Conservation (phyloP, 768 basidiomycete genomes). For the Tulasnella calospora region DNA sequence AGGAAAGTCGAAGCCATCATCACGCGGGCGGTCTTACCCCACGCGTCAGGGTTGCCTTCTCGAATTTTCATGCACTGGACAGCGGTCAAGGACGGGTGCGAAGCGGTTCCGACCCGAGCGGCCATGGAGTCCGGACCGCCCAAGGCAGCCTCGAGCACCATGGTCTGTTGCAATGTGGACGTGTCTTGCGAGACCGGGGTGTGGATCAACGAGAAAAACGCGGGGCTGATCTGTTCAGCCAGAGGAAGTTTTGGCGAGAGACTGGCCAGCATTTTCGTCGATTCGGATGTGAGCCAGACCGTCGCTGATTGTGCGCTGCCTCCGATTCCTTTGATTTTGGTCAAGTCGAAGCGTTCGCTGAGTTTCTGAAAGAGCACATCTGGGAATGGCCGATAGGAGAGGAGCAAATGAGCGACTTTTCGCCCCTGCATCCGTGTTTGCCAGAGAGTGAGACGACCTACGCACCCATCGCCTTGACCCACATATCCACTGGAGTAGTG, state of each 20-base stretch:
- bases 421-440: neutral
- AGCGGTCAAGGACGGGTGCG: conserved; percentile 62
- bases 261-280: conserved; percentile 64
- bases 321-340: conserved; percentile 67
- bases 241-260: conserved; percentile 68
- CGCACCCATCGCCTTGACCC: conserved; percentile 81
- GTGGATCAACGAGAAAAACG: conserved; percentile 65
- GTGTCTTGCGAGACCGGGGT: conserved; percentile 74
- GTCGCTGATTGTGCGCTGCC: conserved; percentile 71
- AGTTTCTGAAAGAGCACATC: conserved; percentile 75
- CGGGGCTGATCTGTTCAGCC: conserved; percentile 61
- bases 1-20: conserved; percentile 75
- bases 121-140: conserved; percentile 77
- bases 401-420: neutral
- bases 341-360: conserved; percentile 60
- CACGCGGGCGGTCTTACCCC: conserved; percentile 69
- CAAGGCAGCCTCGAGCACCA: conserved; percentile 66
- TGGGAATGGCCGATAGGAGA: conserved; percentile 38
- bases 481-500: conserved; percentile 86
- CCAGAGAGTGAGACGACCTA: conserved; percentile 12
- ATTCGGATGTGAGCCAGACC: conserved; percentile 83
- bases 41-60: conserved; percentile 76
- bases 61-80: conserved; percentile 73
- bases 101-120: conserved; percentile 66
- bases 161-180: conserved; percentile 71